Evolutionary conservation across 331 rosid genomes (phyloP).

Genomic region (Quercus tomentella): DNA sequence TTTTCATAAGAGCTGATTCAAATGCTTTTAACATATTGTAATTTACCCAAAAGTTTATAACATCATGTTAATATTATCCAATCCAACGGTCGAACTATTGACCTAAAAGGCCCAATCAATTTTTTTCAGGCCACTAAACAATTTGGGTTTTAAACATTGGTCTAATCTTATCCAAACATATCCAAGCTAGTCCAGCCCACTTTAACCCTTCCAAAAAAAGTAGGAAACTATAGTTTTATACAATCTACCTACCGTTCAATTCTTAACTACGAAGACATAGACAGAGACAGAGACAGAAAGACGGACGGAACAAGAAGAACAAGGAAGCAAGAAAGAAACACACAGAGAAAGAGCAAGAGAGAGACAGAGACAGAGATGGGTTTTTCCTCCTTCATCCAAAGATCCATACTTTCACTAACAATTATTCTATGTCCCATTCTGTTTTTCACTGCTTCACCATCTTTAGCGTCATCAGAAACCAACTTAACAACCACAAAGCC

Average conservation of each 20-base stretch:
- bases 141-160: too few species aligned
- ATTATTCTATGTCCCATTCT: neutral
- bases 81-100: too few species aligned
- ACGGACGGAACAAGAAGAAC: neutral
- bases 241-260: neutral
- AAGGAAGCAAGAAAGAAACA: neutral
- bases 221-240: neutral
- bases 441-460: neutral
- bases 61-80: too few species aligned
- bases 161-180: neutral
- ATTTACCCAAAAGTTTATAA: too few species aligned
- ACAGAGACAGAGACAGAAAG: too few species aligned
- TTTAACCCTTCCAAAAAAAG: neutral
- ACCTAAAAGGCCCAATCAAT: too few species aligned
- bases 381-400: neutral
- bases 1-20: accelerated
- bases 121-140: too few species aligned
- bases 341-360: neutral
- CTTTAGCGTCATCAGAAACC: neutral
- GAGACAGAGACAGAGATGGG: neutral
- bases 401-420: neutral
- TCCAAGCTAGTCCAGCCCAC: neutral
- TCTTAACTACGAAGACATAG: neutral
- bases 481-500: neutral
- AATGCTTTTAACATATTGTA: too few species aligned